A percentile compares a stretch with the other conserved stretches of the same genome.
These are phyloP conservation scores for Cercospora sesami DNA, from an alignment of 2,329 filamentous ascomycete genomes.

Conservation along the genomic window DNA sequence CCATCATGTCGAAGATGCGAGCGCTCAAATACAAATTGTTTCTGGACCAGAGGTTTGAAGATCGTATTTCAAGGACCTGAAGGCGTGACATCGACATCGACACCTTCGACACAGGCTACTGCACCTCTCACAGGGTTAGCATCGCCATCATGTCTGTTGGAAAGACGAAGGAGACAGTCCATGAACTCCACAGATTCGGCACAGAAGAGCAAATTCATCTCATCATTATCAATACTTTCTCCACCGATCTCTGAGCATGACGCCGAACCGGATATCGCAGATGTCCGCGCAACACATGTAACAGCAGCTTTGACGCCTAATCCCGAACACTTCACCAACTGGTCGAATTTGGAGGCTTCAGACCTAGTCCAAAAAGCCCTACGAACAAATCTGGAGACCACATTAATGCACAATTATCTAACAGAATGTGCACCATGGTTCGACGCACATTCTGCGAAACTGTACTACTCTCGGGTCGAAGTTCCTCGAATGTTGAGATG, in stretches of 20 bases:
- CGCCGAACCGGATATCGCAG: conserved; percentile 1
- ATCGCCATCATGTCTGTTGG: neutral
- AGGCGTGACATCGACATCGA: neutral
- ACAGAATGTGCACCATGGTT: conserved; percentile 22
- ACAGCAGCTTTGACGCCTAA: conserved; percentile 13
- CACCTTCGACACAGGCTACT: neutral
- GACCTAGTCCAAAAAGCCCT: conserved; percentile 20
- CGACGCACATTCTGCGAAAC: conserved; percentile 18
- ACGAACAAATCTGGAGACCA: conserved; percentile 15
- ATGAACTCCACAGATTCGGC: neutral
- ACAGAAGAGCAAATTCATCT: neutral
- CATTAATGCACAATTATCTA: conserved; percentile 21
- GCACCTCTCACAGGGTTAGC: neutral
- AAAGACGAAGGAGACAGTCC: neutral
- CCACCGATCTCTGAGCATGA: neutral
- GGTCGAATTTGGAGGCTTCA: conserved; percentile 18
- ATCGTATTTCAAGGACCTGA: conserved; percentile 20
- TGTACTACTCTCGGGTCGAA: conserved; percentile 19
- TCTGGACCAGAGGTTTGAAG: conserved; percentile 19
- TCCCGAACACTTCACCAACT: conserved; percentile 18
- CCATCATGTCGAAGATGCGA: conserved; percentile 19
- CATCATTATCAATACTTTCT: neutral
- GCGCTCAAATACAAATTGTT: conserved; percentile 11
- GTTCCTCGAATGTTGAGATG: conserved; percentile 20
- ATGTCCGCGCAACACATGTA: conserved; percentile 5